These are phyloP conservation scores for Ustilago lituana DNA, from an alignment of 1,284 basidiomycete genomes.

Conservation along the genomic window DNA sequence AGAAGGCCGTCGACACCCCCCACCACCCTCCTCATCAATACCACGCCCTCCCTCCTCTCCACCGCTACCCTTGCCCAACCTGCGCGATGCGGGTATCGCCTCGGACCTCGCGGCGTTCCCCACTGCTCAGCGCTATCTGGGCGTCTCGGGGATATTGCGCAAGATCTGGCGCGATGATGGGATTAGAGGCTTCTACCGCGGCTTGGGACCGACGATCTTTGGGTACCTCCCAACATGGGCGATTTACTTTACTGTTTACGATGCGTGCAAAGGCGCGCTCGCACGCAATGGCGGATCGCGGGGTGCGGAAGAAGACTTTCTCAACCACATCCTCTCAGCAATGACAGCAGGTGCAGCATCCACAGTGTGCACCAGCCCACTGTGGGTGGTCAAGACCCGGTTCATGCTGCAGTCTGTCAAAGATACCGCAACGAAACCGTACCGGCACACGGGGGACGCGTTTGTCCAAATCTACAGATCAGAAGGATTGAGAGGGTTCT, in stretches of 20 bases:
- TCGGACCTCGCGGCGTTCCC: too few relatives aligned
- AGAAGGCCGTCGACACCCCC: constrained; percentile 41
- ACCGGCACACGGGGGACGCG: constrained; percentile 62
- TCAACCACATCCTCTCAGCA: constrained; percentile 61
- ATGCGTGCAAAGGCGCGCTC: constrained; percentile 48
- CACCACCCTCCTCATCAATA: not conserved
- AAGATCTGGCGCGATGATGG: constrained; percentile 62
- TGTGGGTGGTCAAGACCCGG: constrained; percentile 66
- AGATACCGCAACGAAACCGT: constrained; percentile 31
- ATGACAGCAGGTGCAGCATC: constrained; percentile 62
- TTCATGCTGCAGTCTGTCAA: constrained; percentile 56
- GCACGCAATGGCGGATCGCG: not conserved
- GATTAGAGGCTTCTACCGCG: constrained; percentile 64
- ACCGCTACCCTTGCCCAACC: too few relatives aligned
- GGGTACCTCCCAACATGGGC: constrained; percentile 67
- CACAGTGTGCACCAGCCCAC: constrained; percentile 62
- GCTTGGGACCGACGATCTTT: constrained; percentile 64
- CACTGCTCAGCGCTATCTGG: not conserved
- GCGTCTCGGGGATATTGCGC: constrained; percentile 32
- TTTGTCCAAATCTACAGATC: constrained; percentile 57
- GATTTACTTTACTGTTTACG: constrained; percentile 66
- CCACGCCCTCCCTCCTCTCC: not conserved
- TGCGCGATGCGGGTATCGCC: too few relatives aligned
- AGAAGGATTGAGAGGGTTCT: constrained; percentile 63
- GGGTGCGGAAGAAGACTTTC: constrained; percentile 50